phyloP scores from a whole-genome alignment of 116 monocot genomes.

The Iris pallida region DNA sequence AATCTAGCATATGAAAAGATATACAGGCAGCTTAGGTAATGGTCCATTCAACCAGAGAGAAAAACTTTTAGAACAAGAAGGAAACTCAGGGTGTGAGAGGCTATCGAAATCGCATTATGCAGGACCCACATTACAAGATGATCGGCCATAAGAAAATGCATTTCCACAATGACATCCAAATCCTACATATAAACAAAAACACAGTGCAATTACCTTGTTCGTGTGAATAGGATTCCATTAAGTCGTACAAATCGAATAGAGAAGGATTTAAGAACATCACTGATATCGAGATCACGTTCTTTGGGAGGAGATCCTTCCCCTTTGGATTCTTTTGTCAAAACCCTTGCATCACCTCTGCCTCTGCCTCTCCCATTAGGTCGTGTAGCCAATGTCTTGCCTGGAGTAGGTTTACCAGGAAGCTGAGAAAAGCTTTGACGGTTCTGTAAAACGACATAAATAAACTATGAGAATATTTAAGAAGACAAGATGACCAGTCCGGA shows the following conservation, averaged over 20 bases:
- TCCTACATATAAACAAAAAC: too few relatives aligned
- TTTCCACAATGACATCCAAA: too few relatives aligned
- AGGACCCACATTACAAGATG: too few relatives aligned
- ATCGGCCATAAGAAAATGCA: too few relatives aligned
- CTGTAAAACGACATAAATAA: constrained; percentile 17
- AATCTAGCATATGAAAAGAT: too few relatives aligned
- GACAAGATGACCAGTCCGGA: too few relatives aligned
- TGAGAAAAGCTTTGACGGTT: constrained; percentile 67
- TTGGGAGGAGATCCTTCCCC: constrained; percentile 21
- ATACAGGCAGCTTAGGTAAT: too few relatives aligned
- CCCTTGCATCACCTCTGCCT: constrained; percentile 45
- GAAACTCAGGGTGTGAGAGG: too few relatives aligned
- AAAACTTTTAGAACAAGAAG: too few relatives aligned
- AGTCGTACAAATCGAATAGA: constrained; percentile 70
- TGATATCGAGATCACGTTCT: constrained; percentile 27
- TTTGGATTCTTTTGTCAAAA: constrained; percentile 38
- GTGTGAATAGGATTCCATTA: constrained; percentile 87
- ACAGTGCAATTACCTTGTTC: constrained; percentile 55
- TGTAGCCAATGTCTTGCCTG: constrained; percentile 26
- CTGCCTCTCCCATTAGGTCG: constrained; percentile 48
- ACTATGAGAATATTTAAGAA: neutral
- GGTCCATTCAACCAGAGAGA: too few relatives aligned
- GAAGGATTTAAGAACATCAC: constrained; percentile 60
- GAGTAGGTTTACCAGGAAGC: constrained; percentile 37
- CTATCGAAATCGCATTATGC: too few relatives aligned